Percentiles rank a stretch among this genome's conserved stretches.
These are phyloP conservation scores for Gracilaria domingensis DNA, from an alignment of 23 red algal species.

Conservation along the genomic window DNA sequence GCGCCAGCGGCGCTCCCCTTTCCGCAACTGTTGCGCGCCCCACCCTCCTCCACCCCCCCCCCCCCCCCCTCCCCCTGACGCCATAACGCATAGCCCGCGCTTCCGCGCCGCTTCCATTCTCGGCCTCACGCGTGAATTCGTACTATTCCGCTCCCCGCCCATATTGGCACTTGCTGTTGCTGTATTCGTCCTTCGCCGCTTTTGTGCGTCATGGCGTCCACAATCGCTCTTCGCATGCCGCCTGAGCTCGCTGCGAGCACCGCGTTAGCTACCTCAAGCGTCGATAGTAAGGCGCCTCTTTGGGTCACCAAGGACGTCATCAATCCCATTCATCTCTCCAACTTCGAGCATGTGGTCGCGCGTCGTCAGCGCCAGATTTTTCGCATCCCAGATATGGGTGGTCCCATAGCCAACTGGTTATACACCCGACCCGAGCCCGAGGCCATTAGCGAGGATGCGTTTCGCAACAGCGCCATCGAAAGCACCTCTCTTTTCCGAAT, in stretches of 20 bases:
- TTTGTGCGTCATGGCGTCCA: neutral
- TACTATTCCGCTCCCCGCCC: neutral
- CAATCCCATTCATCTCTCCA: slow-evolving; percentile 3
- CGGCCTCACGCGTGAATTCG: neutral
- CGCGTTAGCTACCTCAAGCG: slow-evolving; percentile 49
- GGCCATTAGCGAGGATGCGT: slow-evolving; percentile 60
- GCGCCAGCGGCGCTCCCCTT: no score
- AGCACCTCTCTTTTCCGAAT: slow-evolving; percentile 64
- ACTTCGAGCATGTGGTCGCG: slow-evolving; percentile 4
- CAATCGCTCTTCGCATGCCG: slow-evolving; percentile 49
- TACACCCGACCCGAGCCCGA: slow-evolving; percentile 57
- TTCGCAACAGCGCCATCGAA: slow-evolving; percentile 53
- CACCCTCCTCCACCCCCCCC: neutral
- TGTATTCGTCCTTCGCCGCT: neutral
- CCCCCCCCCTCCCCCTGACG: neutral
- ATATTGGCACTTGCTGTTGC: neutral
- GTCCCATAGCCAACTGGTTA: slow-evolving; percentile 55
- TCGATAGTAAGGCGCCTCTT: slow-evolving; percentile 30
- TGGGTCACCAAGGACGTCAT: slow-evolving; percentile 37
- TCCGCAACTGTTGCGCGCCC: neutral
- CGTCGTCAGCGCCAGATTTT: slow-evolving; percentile 38
- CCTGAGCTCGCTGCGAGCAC: slow-evolving; percentile 36
- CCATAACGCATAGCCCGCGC: neutral
- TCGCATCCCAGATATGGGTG: slow-evolving; percentile 43
- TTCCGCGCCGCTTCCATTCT: neutral